Base-by-base conservation (phyloP, 345 rosid genomes). In the Syzygium aqueum region DNA sequence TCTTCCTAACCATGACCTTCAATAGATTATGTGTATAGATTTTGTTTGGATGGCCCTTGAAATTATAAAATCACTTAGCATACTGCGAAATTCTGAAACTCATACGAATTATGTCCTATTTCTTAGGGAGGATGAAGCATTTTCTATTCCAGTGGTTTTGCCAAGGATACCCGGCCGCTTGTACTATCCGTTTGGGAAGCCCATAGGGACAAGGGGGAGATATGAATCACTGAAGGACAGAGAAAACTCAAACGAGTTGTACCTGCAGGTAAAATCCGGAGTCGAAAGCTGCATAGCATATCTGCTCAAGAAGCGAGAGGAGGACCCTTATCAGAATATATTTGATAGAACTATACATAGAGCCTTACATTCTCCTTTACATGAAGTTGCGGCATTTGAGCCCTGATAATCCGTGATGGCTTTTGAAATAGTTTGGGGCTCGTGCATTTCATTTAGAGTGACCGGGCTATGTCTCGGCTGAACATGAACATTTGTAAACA, bases 321-420 rank as follows among this genome's bases (percentile, higher is more conserved):
- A 90, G 16, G 96, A 95, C 90, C 97, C 98, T 50, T 93, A 91
- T 80, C 90, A 96, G 87, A 90, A 88, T 84, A 57, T 93, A 73
- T 53, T 93, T 67, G 77, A 94, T 25, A 89, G 97, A 56, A 87
- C 91, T 19, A 25, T 90, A 53, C 90, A 93, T 82, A 93, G 89
- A 87, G 91, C 91, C 61, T 51, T 89, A 11, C 88, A 91, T 85
- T 94, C 95, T 85, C 88, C 91, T 56, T 51, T 50, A 25, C 87
- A 91, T 16, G 93, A 92, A 88, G 91, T 96, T 89, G 95, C 95
- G 3, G 92, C 94, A 37, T 94, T 96, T 88, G 91, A 93, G 84
- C 90, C 92, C 50, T 95, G 89, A 90, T 37, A 84, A 53, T 54
- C 40, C 7, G 11, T 28, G 80, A 9, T 30, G 49, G 80, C 51